A percentile compares a stretch with the other conserved stretches of the same genome.
Evolutionary conservation across 2,329 filamentous ascomycete species (phyloP).

Genomic region (Fusarium foetens): DNA sequence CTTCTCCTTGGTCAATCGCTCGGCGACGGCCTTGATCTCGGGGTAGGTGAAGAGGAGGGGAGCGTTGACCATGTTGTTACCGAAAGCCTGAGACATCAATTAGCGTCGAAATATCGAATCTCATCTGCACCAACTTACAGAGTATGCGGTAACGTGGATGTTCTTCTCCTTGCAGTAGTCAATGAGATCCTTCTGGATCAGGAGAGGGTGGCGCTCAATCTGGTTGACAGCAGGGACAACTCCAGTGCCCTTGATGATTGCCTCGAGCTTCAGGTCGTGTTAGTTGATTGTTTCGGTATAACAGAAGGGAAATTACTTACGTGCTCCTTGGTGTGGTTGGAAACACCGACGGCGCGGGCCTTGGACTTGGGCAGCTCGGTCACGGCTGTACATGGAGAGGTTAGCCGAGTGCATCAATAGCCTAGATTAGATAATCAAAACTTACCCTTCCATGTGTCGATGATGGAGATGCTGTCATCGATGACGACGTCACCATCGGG

Average conservation of each 20-base stretch:
- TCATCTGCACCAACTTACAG: neutral
- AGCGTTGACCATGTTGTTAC: neutral
- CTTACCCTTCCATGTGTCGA: neutral
- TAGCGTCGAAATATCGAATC: neutral
- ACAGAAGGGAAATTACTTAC: accelerated
- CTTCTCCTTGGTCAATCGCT: neutral
- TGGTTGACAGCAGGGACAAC: neutral
- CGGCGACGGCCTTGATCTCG: neutral
- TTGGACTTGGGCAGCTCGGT: neutral
- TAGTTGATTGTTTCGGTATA: accelerated
- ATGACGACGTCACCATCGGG: neutral
- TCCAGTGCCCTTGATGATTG: neutral
- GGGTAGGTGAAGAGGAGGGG: neutral
- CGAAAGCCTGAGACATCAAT: neutral
- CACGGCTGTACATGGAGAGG: accelerated
- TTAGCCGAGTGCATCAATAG: neutral
- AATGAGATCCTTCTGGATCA: neutral
- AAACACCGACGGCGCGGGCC: neutral
- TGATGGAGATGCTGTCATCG: neutral
- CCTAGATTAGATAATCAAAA: neutral
- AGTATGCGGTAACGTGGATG: neutral
- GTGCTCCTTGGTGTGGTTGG: neutral
- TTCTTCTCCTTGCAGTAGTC: neutral
- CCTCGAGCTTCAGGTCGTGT: neutral
- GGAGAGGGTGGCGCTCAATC: neutral